These are phyloP conservation scores for Aspergillus sp. DNA, from an alignment of 2,329 filamentous ascomycete species.

Conservation along the genomic window DNA sequence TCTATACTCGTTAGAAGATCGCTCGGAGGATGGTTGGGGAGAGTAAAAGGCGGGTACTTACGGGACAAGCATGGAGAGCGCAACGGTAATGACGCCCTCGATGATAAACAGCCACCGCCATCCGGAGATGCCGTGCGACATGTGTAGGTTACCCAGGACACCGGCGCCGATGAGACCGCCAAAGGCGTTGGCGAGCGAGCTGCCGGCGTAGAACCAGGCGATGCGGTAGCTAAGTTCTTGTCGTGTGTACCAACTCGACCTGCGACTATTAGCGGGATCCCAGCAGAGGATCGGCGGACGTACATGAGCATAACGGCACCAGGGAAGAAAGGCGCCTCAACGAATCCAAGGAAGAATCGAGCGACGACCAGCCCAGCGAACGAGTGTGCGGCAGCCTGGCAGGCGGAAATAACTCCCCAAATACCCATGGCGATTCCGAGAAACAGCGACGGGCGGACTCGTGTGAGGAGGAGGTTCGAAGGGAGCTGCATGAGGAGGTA, in stretches of 20 bases:
- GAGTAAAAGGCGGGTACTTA: slow-evolving; percentile 23
- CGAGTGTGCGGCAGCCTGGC: slow-evolving; percentile 42
- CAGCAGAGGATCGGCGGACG: neutral
- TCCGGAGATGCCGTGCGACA: slow-evolving; percentile 32
- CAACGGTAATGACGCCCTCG: slow-evolving; percentile 45
- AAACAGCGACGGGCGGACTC: slow-evolving; percentile 59
- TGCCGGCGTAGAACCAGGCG: slow-evolving; percentile 54
- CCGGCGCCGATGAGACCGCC: slow-evolving; percentile 57
- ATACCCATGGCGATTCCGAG: slow-evolving; percentile 49
- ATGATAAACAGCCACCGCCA: slow-evolving; percentile 47
- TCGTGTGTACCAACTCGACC: slow-evolving; percentile 70
- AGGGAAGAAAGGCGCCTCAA: slow-evolving; percentile 59
- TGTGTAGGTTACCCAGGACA: slow-evolving; percentile 47
- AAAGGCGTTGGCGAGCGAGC: slow-evolving; percentile 56
- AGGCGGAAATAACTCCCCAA: slow-evolving; percentile 41
- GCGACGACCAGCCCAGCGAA: slow-evolving; percentile 48
- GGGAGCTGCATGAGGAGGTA: slow-evolving; percentile 67
- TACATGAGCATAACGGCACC: slow-evolving; percentile 65
- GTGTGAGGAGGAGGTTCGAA: slow-evolving; percentile 62
- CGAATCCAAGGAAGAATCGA: slow-evolving; percentile 47
- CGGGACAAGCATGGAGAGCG: slow-evolving; percentile 40
- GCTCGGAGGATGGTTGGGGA: neutral
- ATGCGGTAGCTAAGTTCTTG: slow-evolving; percentile 56
- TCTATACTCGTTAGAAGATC: slow-evolving; percentile 35
- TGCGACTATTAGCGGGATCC: slow-evolving; percentile 10